Evolutionary conservation across 176 grass and related monocot species (phyloP).

Genomic region (Juncus effusus): DNA sequence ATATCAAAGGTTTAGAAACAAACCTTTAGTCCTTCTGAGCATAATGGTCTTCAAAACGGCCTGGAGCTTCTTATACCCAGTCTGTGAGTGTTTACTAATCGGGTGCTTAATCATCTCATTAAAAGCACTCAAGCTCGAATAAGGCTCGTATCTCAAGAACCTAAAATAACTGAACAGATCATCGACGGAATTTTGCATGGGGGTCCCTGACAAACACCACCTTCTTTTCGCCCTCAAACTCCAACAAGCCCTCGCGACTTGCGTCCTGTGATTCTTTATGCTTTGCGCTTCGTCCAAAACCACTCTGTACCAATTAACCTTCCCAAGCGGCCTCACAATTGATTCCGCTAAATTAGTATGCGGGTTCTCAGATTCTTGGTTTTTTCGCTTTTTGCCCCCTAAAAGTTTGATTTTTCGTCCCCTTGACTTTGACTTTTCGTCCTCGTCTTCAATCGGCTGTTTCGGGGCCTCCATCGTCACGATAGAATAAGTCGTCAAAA

Average conservation of each 20-base stretch:
- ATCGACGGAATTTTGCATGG: slow-evolving; percentile 97
- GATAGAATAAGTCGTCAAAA: slow-evolving; percentile 95
- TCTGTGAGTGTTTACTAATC: slow-evolving; percentile 66
- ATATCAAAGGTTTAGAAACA: slow-evolving; percentile 15
- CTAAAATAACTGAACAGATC: slow-evolving; percentile 97
- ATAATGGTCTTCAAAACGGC: slow-evolving; percentile 94
- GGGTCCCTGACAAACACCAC: slow-evolving; percentile 99
- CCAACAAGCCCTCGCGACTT: slow-evolving; percentile 95
- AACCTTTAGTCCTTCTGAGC: slow-evolving; percentile 97
- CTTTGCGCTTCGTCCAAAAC: slow-evolving; percentile 98
- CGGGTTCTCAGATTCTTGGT: slow-evolving; percentile 39
- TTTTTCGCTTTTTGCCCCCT: slow-evolving; percentile 74
- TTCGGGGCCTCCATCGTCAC: slow-evolving; percentile 98
- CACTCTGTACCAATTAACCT: slow-evolving; percentile 94
- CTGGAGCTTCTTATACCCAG: slow-evolving; percentile 92
- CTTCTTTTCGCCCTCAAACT: slow-evolving; percentile 95
- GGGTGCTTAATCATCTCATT: slow-evolving; percentile 78
- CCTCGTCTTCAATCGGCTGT: slow-evolving; percentile 76
- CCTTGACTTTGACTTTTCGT: slow-evolving; percentile 24
- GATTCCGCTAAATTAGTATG: slow-evolving; percentile 36
- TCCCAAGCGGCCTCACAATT: slow-evolving; percentile 82
- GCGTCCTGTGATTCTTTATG: slow-evolving; percentile 96
- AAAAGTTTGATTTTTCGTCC: slow-evolving; percentile 67
- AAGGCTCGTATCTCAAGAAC: slow-evolving; percentile 94
- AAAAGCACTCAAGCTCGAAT: slow-evolving; percentile 67